Base-by-base conservation (phyloP, 2,329 filamentous ascomycete species). In the Amauroascus verrucosus region DNA sequence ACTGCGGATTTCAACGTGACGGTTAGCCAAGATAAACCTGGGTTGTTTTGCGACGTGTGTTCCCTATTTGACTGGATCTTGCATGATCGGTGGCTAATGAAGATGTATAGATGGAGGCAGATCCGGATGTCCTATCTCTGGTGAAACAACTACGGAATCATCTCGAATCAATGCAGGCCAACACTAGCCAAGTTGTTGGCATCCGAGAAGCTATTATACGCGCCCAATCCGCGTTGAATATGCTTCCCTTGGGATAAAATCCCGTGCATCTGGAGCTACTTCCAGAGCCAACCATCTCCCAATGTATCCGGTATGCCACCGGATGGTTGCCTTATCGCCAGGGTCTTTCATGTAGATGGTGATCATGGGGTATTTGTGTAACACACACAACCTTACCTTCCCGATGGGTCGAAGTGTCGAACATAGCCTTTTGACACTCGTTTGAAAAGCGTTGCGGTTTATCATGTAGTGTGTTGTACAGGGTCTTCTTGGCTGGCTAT, bases 161-260 rank as follows among this genome's bases (percentile, higher is more conserved):
- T 63, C 64, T 74, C 16, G 64, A 65, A 57, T 74, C 72, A 3
- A 73, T 74, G 67, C 67, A 69, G 53, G 68, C 60, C 50, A 74
- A 74, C 51, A 64, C 63, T 1, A 62, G 63, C 14, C 68, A 70
- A 14, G 61, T 72, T 30, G 55, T 57, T 35, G 69, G 67, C 3
- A 58, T 72, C 32, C 62, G 61, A 8, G 67, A 71, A 48, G 69
- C 68, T 6, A 65, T 72, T 51, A 60, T 60, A 35, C 65, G 67
- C 37, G 66, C 70, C 28, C 55, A 57, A 50, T 53, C 56, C 13
- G 48, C 56, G 22, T 53, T 59, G 20, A 56, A 53, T 37, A 53
- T 58, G 48, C 46, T 59, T 3, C 58, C 58, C 1, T 35, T 56
- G 24, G 56, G 56, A 6, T 59, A 54, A 59, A 49, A 49, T 18